Base-by-base conservation (phyloP, 345 rosid genomes). In the Ricinus communis region DNA sequence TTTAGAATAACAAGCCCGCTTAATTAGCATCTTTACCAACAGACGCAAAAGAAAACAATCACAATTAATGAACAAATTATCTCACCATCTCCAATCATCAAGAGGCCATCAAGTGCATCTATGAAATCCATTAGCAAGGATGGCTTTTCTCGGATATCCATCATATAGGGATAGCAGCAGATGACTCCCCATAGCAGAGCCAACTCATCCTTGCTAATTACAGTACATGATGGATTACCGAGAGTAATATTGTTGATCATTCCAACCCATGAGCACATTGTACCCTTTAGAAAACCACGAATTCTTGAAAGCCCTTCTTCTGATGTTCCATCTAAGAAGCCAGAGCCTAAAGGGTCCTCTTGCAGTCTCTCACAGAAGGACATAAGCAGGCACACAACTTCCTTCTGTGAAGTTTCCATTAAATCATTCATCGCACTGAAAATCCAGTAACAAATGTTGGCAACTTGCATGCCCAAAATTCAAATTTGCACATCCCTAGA, bases 401-500 rank as follows among this genome's bases (percentile, higher is more conserved):
- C 95, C 67, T 87, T 85, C 49, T 57, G 71, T 71, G 87, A 85
- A 74, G 74, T 76, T 75, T 86, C 90, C 65, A 88, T 83, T 68
- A 88, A 74, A 80, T 84, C 81, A 83, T 87, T 82, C 74, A 90
- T 73, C 14, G 89, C 91, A 74, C 97, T 94, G 90, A 56, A 86
- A 77, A 70, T 66, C 62, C 82, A 66, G 66, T 6, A 53, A 74
- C 22, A 66, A 49, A 79, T 60, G 60, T 79, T 56, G 73, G 74
- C 22, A 65, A 70, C 71, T 69, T 70, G 65, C 10, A 36, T 21
- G 40, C 5, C 36, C 55, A 53, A 52, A n/a, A 60, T 11, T 62
- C 30, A 67, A 50, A 49, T 40, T 14, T 27, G 6, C 25, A 31
- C 25, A 51, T 36, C 28, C 57, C 19, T 54, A 62, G 54, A 31